phyloP scores from a whole-genome alignment of 2,329 filamentous ascomycete genomes.

The Trichoderma oligosporum region DNA sequence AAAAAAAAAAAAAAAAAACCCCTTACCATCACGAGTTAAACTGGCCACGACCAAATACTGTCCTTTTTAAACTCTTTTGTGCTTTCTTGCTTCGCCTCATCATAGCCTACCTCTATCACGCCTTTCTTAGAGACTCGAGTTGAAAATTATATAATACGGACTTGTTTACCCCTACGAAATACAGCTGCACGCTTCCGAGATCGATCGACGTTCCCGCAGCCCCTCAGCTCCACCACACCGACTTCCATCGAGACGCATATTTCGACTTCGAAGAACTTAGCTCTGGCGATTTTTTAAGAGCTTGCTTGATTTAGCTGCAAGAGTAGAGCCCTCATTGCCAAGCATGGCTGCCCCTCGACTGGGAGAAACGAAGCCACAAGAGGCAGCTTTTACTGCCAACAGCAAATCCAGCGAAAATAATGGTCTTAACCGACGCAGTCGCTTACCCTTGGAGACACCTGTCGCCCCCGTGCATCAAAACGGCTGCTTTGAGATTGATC shows the following conservation, averaged over 20 bases:
- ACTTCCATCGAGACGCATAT: slow-evolving; percentile 9
- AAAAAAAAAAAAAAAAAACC: too few relatives aligned
- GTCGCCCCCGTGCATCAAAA: slow-evolving; percentile 71
- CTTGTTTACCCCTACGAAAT: not conserved
- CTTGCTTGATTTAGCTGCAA: not conserved
- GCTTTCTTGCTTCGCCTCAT: not conserved
- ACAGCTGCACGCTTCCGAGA: not conserved
- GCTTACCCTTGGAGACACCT: slow-evolving; percentile 10
- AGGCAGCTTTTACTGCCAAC: not conserved
- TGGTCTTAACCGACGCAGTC: slow-evolving; percentile 16
- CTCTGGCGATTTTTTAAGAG: not conserved
- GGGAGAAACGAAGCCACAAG: slow-evolving; percentile 15
- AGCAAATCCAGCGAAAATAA: slow-evolving; percentile 7
- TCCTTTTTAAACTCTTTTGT: not conserved
- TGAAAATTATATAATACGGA: not conserved
- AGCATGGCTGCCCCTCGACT: slow-evolving; percentile 16
- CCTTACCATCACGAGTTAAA: not conserved
- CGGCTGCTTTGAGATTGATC: slow-evolving; percentile 93
- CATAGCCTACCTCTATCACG: not conserved
- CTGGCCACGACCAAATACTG: not conserved
- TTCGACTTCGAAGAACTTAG: not conserved
- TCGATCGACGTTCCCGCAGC: slow-evolving; percentile 13
- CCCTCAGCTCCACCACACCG: slow-evolving; percentile 16
- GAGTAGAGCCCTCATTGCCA: slow-evolving; percentile 2
- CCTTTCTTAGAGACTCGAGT: not conserved